Base-by-base conservation (phyloP, 768 basidiomycete species). In the Leccinum boreale region DNA sequence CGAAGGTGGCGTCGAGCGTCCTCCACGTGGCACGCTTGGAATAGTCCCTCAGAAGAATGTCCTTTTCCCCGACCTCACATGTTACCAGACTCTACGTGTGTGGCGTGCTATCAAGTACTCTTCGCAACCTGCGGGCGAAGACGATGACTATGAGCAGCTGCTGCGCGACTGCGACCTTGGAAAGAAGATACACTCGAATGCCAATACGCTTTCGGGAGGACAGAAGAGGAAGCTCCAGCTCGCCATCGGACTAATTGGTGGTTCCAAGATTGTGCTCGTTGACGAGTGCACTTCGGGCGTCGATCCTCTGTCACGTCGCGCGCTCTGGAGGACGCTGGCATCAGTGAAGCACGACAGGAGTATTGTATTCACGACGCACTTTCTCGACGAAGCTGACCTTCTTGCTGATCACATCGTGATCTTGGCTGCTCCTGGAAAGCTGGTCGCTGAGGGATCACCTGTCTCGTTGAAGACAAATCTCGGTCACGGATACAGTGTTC, bases 21-120 rank as follows among this genome's bases (percentile, higher is more conserved):
- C 86, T 7, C 76, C 85, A 5, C 83, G 83, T 0, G 88, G 89
- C 7, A 81, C 81, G 0, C 68, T 92, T 17, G 90, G 90, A 2
- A 85, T 92, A 57, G 89, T 90, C 0, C 88, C 89, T 1, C 90
- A 92, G 74, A 90, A 89, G 74, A 91, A 92, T 63, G 89, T 92
- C 5, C 76, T 92, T 3, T 89, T 91, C 67, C 82, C 87, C 0
- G 89, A 91, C 54, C 73, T 92, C 19, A 80, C 85, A 1, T 91
- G 89, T 67, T 75, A 84, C 50, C 87, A 92, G 72, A 90, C 87
- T 2, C 74, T 92, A 15, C 76, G 78, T 1, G 80, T 92, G 29
- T 92, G 89, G 89, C 77, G 74, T 47, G 85, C 85, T 7, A 80
- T 92, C 62, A 92, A 92, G 67, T 78, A 79, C 71, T 82, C 82